Base-by-base conservation (phyloP, 352 stramenopile species). In the Porosira glacialis region DNA sequence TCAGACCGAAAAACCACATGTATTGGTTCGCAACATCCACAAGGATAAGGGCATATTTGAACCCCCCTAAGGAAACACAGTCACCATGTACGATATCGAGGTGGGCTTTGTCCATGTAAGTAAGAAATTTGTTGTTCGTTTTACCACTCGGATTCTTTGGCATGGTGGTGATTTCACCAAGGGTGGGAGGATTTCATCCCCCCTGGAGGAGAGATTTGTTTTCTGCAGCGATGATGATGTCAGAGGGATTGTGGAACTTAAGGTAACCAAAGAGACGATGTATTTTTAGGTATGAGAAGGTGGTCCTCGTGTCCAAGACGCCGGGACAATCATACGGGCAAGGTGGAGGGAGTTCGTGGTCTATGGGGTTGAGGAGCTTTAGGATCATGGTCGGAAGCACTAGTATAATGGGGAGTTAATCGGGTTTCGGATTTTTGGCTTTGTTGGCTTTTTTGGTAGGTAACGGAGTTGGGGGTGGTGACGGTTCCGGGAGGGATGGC, bases 241-340 rank as follows among this genome's bases (percentile, higher is more conserved):
- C 8, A 8, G 8, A 15, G 8, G 8, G 35, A 41, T 41, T 41
- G 8, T 15, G 8, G 35, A 41, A 41, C 35, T 41, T 41, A 8
- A 8, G 35, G 15, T 15, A 41, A 15, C 35, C 35, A 15, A 41
- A 41, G 8, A 41, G 3, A 17, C 48, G 33, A 55, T 70, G 50
- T 2, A 70, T 36, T 33, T 70, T 27, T 31, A 62, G 49, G 0
- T 26, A 13, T 11, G 60, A 38, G 35, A 35, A 62, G 17, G 61
- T 45, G n/a, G 36, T 52, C 22, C 53, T 60, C 6, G 48, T 70
- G 28, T 70, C 49, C 10, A 15, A 56, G 24, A 22, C 49, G 26
- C 62, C 62, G 1, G 60, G 35, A 36, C 36, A 62, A 27, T 70
- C 60, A 56, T 51, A 70, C 11, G 50, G 50, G 3, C 60, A 51